Evolutionary conservation across 108 stramenopile genomes (phyloP).

Genomic region (Cyclostephanos invisitatus): DNA sequence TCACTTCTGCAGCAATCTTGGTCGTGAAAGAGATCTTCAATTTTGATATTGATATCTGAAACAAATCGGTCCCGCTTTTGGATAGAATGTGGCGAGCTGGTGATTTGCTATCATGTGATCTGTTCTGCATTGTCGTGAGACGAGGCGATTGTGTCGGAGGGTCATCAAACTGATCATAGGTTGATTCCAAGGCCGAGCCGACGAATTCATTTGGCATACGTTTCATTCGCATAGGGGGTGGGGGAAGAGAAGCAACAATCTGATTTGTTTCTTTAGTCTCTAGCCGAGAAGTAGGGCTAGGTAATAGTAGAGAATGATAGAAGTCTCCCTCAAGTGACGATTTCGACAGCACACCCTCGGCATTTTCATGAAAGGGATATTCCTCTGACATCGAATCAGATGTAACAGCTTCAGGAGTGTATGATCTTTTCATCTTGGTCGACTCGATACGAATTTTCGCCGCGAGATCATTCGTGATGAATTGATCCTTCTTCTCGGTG

Average conservation of each 20-base stretch:
- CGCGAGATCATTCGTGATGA: conserved; percentile 16
- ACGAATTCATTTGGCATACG: neutral
- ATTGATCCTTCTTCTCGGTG: conserved; percentile 14
- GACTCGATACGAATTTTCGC: conserved; percentile 35
- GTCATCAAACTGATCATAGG: conserved; percentile 9
- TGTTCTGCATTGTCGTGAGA: conserved; percentile 4
- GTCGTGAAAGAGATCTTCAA: conserved; percentile 43
- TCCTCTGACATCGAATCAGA: neutral
- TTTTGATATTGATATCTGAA: conserved; percentile 29
- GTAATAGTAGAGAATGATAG: conserved; percentile 4
- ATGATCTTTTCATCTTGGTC: conserved; percentile 14
- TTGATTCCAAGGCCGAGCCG: neutral
- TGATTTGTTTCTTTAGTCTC: conserved; percentile 3
- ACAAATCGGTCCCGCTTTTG: conserved; percentile 32
- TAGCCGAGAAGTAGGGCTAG: neutral
- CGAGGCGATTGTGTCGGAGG: conserved; percentile 8
- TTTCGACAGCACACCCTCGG: neutral
- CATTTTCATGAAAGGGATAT: neutral
- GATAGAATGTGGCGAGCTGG: conserved; percentile 30
- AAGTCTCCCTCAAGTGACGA: neutral
- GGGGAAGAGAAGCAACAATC: conserved; percentile 8
- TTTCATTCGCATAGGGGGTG: conserved; percentile 7
- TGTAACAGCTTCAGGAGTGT: neutral
- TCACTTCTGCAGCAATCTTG: conserved; percentile 35
- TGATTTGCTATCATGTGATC: conserved; percentile 1